Percentiles rank a stretch among this genome's conserved stretches.
These are phyloP conservation scores for Hanseniaspora uvarum DNA, from an alignment of 1,139 yeast genomes.

Conservation along the genomic window DNA sequence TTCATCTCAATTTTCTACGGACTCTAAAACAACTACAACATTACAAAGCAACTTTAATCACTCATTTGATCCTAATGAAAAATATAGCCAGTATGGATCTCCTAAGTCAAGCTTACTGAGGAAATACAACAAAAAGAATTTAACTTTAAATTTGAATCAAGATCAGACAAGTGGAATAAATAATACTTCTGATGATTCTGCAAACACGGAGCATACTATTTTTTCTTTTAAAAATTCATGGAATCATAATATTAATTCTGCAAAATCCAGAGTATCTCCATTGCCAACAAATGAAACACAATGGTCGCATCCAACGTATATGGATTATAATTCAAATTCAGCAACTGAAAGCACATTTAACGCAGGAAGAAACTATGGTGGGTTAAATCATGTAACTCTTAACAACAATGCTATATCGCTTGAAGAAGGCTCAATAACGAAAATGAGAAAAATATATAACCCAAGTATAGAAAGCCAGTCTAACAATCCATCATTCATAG, in stretches of 20 bases:
- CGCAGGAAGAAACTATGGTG: neutral
- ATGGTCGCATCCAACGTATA: neutral
- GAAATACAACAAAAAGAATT: conserved; percentile 5
- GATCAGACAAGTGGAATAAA: neutral
- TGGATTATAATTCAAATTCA: neutral
- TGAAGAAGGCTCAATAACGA: neutral
- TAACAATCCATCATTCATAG: conserved; percentile 19
- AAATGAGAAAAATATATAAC: conserved; percentile 11
- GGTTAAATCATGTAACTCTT: neutral
- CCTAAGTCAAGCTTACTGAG: neutral
- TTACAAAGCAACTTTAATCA: neutral
- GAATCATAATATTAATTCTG: neutral
- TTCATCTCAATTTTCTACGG: neutral
- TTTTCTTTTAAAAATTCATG: neutral
- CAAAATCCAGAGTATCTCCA: neutral
- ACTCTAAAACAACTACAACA: neutral
- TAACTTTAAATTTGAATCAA: neutral
- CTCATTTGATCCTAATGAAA: neutral
- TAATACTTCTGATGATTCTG: neutral
- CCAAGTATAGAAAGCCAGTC: neutral
- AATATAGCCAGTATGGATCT: neutral
- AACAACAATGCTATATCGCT: neutral
- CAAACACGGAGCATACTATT: neutral
- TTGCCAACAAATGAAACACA: neutral
- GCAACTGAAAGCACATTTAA: neutral